Evolutionary conservation across 2,329 filamentous ascomycete genomes (phyloP), one percentile per base, ranked within the genome.

Genomic region (Sporothrix protearum): DNA sequence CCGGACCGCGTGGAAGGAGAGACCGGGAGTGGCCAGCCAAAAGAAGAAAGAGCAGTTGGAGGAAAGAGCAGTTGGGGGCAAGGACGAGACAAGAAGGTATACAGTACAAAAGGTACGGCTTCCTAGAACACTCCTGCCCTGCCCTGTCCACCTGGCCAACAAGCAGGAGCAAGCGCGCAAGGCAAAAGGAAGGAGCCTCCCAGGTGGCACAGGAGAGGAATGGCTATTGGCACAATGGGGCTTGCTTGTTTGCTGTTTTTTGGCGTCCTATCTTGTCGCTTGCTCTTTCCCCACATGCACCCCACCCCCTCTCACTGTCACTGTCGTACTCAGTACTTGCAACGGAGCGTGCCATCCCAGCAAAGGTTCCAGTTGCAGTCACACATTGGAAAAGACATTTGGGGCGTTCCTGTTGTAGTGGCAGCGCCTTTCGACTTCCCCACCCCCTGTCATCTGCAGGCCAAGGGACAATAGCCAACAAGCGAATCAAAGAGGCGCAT

Each of bases 161-260:
- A 36, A 36, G 30, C 30, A 39, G 59, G 36, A 25, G 36, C 42
- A 67, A 67, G 63, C 42, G 63, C 63, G 33, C 30, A 68, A 68
- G 47, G 66, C 19, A 55, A 47, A 47, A 68, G 66, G 66, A 68
- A 68, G 30, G 66, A 68, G 49, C 66, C 33, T 42, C 47, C 33
- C 47, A 53, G 61, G 42, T 47, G 61, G n/a, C 39, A 30, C 47
- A 47, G 61, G 39, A 16, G 16, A 30, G 36, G 22, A 30, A 47
- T 7, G 39, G 61, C 61, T 64, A 64, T 64, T 64, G 22, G 8
- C 61, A 64, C 61, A 64, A 19, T 25, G 42, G 42, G 19, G 42
- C 42, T 25, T 42, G 39, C 22, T 12, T 16, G 2, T 19, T 36
- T 16, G 30, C 1, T 10, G 39, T 36, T 33, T 57, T n/a, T 53